Evolutionary conservation across 768 basidiomycete species (phyloP), one percentile per base, ranked within the genome.

Genomic region (Mycena epipterygia): DNA sequence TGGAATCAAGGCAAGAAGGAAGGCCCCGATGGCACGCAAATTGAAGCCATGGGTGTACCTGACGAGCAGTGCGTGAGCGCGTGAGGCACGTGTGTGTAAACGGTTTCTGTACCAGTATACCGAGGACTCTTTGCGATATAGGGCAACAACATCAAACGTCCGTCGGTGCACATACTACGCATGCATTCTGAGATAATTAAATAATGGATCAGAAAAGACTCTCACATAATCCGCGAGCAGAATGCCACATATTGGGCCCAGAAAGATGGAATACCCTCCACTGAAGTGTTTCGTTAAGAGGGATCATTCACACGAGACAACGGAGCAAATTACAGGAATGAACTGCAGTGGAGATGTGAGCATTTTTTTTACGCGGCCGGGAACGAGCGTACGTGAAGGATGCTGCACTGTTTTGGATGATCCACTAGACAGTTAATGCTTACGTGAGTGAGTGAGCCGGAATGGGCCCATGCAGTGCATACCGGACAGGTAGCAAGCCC

Each of bases 211-310:
- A 25, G 2, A 30, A 52, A 59, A 21, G 1, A 17, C 30, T 13
- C 46, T 57, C 17, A 74, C 73, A 41, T 41, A 74, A 33, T 74
- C 73, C 12, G 64, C 42, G 5, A 74, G 76, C 84, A 91, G 88
- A 63, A 92, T 87, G 2, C 89, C 88, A 17, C 86, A 84, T 49
- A 93, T 86, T 0, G 91, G 91, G 0, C 89, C 90, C 19, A 93
- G 81, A 77, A 93, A 90, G 51, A 92, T 88, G 4, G 90, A 87
- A 71, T 90, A 91, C 0, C 89, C 90, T 39, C 64, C 68, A 13
- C 71, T 72, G 30, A 16, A 19, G 14, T 9, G 14, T 27, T 8
- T 55, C 2, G 29, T 68, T 19, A 62, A 41, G 21, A 23, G 3
- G 17, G 27, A 25, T 9, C 14, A 32, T 17, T 46, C 2, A 19